phyloP scores from a whole-genome alignment of 768 basidiomycete genomes.

The Artomyces pyxidatus region DNA sequence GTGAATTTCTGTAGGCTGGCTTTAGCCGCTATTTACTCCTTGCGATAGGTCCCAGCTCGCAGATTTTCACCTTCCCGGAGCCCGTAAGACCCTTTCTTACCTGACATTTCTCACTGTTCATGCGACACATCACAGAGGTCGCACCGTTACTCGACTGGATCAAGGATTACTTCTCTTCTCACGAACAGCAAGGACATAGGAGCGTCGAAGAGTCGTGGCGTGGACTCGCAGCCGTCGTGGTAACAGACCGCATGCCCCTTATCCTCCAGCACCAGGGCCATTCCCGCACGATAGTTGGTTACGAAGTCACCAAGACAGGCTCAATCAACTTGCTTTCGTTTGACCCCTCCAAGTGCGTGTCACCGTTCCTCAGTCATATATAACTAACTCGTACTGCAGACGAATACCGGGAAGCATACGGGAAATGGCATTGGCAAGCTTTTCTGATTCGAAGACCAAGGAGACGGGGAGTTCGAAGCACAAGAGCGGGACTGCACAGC shows the following conservation, averaged over 20 bases:
- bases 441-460: background rate
- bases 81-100: conserved; percentile 29
- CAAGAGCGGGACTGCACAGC: background rate
- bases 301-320: conserved; percentile 56
- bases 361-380: background rate
- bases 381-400: too few relatives aligned
- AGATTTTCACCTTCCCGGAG: conserved; percentile 50
- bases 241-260: conserved; percentile 67
- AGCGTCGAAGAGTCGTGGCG: conserved; percentile 48
- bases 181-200: conserved; percentile 18
- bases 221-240: conserved; percentile 40
- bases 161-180: conserved; percentile 54
- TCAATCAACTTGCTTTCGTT: conserved; percentile 61
- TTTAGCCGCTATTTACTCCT: background rate
- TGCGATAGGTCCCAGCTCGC: conserved; percentile 47
- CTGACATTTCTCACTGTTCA: background rate
- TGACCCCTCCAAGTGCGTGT: conserved; percentile 61
- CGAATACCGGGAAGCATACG: background rate
- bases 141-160: conserved; percentile 62
- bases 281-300: conserved; percentile 83
- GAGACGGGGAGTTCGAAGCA: background rate
- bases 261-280: conserved; percentile 81
- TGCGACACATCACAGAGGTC: conserved; percentile 26
- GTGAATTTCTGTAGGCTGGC: conserved; percentile 18
- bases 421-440: background rate